Evolutionary conservation across 2,329 filamentous ascomycete species (phyloP), one percentile per base, ranked within the genome.

Genomic region (Calonectria honghensis): DNA sequence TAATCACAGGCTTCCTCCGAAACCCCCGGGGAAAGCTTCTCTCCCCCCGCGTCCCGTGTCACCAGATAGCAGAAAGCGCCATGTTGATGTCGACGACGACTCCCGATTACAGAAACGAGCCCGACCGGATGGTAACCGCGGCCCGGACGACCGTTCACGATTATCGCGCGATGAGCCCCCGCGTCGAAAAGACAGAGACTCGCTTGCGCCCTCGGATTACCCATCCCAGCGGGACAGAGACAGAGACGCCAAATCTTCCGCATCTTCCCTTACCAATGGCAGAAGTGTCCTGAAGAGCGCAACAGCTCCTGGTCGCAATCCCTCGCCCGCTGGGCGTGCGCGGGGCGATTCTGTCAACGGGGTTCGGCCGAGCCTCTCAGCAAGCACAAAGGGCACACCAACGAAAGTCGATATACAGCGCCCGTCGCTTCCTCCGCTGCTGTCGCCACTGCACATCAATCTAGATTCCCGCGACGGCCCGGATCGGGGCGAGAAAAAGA

Each of bases 381-480:
- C 82, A 37, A 86, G 79, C 77, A 85, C 80, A 37, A 85, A 84
- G 70, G 80, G 79, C 57, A 82, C 83, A 7, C 84, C 87, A 16
- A 85, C 79, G 74, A 88, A 88, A 78, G 64, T 80, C 27, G 86
- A 88, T 27, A 76, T 79, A 14, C 79, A 83, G 2, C 88, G 87
- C 75, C 76, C 86, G 32, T 82, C 83, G 31, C 84, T 92, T 9
- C 90, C 90, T 11, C 88, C 88, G 3, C 78, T 92, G 37, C 79
- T 92, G 18, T 92, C 90, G 0, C 90, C 90, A 1, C 82, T 90
- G 1, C 87, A 86, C 45, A 84, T 90, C 14, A 85, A 85, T 48
- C 85, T 89, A 32, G 87, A 87, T 41, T 84, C 85, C 27, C 85
- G 85, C 35, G 85, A 87, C 9, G 69, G 78, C 4, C 73, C 73